Conservation (phyloP, 2,329 filamentous ascomycete species). For the Sporothrix schenckii region DNA sequence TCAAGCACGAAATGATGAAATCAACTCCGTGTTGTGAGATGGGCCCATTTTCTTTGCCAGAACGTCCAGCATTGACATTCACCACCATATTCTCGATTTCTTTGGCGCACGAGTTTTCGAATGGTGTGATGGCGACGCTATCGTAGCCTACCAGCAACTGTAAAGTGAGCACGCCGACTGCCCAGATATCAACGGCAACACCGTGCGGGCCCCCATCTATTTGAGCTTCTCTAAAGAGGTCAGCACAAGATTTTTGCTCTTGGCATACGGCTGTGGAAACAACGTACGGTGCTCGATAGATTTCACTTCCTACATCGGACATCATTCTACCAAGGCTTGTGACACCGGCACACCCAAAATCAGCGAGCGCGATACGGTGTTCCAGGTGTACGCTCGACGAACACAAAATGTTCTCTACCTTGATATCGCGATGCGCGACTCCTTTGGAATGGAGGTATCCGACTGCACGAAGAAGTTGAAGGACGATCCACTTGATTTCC, state of each 20-base stretch:
- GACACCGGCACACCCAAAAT: constrained; percentile 56
- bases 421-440: constrained; percentile 58
- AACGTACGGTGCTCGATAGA: constrained; percentile 57
- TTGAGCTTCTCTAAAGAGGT: constrained; percentile 47
- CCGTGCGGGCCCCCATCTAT: constrained; percentile 40
- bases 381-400: constrained; percentile 50
- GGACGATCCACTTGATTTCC: constrained; percentile 51
- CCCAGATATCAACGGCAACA: constrained; percentile 56
- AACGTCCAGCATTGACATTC: constrained; percentile 28
- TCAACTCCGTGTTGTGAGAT: constrained; percentile 32
- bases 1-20: constrained; percentile 34
- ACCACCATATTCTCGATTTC: constrained; percentile 31
- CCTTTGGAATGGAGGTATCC: constrained; percentile 54
- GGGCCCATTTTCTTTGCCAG: background rate
- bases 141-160: constrained; percentile 40
- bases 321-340: constrained; percentile 49
- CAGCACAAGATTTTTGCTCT: background rate
- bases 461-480: constrained; percentile 53
- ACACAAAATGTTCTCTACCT: constrained; percentile 58
- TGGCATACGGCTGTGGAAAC: background rate
- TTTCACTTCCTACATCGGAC: constrained; percentile 51
- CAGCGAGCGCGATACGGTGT: constrained; percentile 55
- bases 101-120: constrained; percentile 35
- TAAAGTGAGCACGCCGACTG: constrained; percentile 53
- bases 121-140: constrained; percentile 25